Percentiles rank a stretch among this genome's conserved stretches.
phyloP scores from a whole-genome alignment of 2,329 filamentous ascomycete genomes.

The Didymellaceae sp. region DNA sequence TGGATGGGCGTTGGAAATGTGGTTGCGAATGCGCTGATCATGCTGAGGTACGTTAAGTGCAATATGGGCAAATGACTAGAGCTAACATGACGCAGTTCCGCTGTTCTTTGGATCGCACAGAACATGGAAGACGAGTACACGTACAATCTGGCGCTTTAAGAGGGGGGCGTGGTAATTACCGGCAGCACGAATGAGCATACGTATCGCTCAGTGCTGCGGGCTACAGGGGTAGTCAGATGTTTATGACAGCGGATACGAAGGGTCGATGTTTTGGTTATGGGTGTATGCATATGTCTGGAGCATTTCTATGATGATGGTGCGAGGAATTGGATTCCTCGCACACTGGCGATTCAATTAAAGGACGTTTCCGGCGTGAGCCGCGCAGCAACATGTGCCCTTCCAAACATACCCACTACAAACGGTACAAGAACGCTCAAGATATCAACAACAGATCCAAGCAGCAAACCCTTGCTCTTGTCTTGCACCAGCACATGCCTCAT shows the following conservation, averaged over 20 bases:
- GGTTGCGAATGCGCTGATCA: slow-evolving; percentile 68
- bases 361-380: slow-evolving; percentile 4
- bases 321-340: neutral
- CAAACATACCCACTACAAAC: slow-evolving; percentile 17
- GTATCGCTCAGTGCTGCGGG: neutral
- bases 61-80: neutral
- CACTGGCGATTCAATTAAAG: slow-evolving; percentile 1
- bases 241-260: slow-evolving; percentile 8
- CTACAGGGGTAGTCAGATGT: neutral
- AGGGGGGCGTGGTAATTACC: neutral
- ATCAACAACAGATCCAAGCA: slow-evolving; percentile 20
- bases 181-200: neutral
- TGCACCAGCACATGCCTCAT: slow-evolving; percentile 9
- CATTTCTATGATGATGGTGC: slow-evolving; percentile 7
- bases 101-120: slow-evolving; percentile 72
- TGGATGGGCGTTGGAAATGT: slow-evolving; percentile 74
- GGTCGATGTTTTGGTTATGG: slow-evolving; percentile 6
- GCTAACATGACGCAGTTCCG: slow-evolving; percentile 56
- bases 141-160: slow-evolving; percentile 69
- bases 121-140: slow-evolving; percentile 78
- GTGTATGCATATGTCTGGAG: slow-evolving; percentile 19
- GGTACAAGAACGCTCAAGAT: slow-evolving; percentile 38
- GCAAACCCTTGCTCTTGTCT: slow-evolving; percentile 2
- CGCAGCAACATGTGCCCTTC: neutral
- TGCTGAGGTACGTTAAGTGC: slow-evolving; percentile 64